These are phyloP conservation scores for Neohortaea acidophila DNA, from an alignment of 495 filamentous ascomycete species.

Conservation along the genomic window DNA sequence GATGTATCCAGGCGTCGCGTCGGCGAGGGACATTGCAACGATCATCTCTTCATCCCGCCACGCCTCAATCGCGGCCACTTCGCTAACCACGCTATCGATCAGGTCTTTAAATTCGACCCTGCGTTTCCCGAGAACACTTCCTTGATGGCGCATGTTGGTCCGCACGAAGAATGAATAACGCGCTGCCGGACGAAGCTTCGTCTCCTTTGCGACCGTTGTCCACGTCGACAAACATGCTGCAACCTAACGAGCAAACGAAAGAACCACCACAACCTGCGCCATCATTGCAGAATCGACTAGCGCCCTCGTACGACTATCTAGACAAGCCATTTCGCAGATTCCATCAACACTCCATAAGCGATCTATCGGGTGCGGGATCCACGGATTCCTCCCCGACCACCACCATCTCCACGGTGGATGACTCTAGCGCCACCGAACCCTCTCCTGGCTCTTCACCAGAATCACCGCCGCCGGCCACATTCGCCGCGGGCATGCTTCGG, in stretches of 20 bases:
- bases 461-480: conserved; percentile 16
- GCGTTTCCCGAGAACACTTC: neutral
- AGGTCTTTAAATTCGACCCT: too few species aligned
- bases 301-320: neutral
- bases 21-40: too few species aligned
- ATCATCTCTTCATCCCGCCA: conserved; percentile 8
- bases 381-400: conserved; percentile 91
- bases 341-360: conserved; percentile 15
- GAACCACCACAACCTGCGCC: conserved; percentile 1
- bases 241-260: conserved; percentile 6
- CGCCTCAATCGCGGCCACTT: neutral
- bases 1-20: too few species aligned
- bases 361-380: conserved; percentile 41
- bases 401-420: conserved; percentile 84
- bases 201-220: conserved; percentile 3
- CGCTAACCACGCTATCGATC: neutral
- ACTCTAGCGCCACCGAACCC: conserved; percentile 71
- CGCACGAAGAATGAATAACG: conserved; percentile 12
- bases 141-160: conserved; percentile 7
- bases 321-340: conserved; percentile 10
- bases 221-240: conserved; percentile 9
- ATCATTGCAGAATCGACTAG: neutral
- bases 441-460: conserved; percentile 66
- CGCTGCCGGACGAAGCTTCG: conserved; percentile 1
- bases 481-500: conserved; percentile 14